Evolutionary conservation across 1,284 basidiomycete species (phyloP).

Genomic region (Agaricales sp.): DNA sequence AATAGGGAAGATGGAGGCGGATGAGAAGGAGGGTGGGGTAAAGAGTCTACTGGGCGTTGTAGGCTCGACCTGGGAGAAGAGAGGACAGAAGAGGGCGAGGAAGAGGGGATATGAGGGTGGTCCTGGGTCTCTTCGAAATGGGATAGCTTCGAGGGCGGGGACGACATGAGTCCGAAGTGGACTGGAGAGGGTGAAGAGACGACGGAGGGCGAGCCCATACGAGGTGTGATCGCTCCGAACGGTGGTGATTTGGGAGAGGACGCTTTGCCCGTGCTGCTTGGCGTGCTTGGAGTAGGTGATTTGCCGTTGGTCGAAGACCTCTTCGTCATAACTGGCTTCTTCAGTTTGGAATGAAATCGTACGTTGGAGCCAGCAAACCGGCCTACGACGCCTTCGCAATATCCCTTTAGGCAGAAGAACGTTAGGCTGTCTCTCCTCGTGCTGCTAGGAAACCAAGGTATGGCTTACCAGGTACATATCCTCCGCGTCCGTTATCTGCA

Average conservation of each 20-base stretch:
- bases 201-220: neutral
- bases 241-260: constrained; percentile 1
- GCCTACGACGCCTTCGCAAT: constrained; percentile 89
- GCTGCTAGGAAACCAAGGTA: neutral
- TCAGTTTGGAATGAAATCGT: constrained; percentile 65
- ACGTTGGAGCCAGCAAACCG: constrained; percentile 65
- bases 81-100: neutral
- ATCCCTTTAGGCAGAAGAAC: constrained; percentile 36
- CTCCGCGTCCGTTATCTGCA: constrained; percentile 50
- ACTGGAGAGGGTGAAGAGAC: neutral
- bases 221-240: neutral
- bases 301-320: constrained; percentile 19
- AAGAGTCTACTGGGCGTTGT: constrained; percentile 1
- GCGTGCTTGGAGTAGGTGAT: neutral
- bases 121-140: neutral
- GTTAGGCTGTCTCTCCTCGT: neutral
- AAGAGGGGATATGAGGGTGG: neutral
- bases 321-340: constrained; percentile 71
- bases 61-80: constrained; percentile 2
- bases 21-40: neutral
- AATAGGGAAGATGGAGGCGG: neutral
- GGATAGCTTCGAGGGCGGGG: neutral
- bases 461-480: constrained; percentile 54
- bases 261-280: neutral
- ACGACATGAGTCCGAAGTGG: neutral